Base-by-base conservation (phyloP, 2,329 filamentous ascomycete species). In the Torrubiella hemipterigena region DNA sequence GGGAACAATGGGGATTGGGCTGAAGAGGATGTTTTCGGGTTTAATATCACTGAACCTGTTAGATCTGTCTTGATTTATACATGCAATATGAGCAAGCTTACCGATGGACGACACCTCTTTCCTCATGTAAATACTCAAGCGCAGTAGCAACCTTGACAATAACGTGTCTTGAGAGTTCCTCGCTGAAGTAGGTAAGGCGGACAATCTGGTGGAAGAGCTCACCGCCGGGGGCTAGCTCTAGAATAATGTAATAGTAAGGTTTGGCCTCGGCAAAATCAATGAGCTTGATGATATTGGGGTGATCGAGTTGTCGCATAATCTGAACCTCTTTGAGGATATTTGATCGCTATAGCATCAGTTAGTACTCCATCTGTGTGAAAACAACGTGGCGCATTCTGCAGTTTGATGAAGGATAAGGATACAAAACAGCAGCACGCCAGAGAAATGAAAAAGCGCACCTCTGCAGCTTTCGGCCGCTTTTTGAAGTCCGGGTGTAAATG, bases 191-290 rank as follows among this genome's bases (percentile, higher is more conserved):
- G 11, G 91, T 98, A 52, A 98, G 74, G 43, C 89, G 81, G 31
- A 98, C 91, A 45, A 98, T 96, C 54, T 96, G 89, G 55, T 98
- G 91, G 67, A 98, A 98, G 9, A 98, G 67, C 60, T 98, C 91
- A 50, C 91, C 91, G 36, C 91, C 91, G 0, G 87, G 86, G 35
- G 89, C 93, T 26, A 96, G 70, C 58, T 98, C 91, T 24, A 98
- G 74, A 26, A 98, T 77, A 45, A 98, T 95, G 61, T 93, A 98
- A 59, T 96, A 96, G 54, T 95, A 95, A 55, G 96, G 86, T 36
- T 73, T 72, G 1, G 87, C 93, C 57, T 98, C 91, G 40, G 81
- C 81, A 51, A 96, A 96, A 48, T 94, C 85, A 47, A 96, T 70
- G 35, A 98, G 73, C 52, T 85, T 89, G 55, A 95, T 77, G 38